These are phyloP conservation scores for Alternaria solani DNA, from an alignment of 2,329 filamentous ascomycete genomes.

Conservation along the genomic window DNA sequence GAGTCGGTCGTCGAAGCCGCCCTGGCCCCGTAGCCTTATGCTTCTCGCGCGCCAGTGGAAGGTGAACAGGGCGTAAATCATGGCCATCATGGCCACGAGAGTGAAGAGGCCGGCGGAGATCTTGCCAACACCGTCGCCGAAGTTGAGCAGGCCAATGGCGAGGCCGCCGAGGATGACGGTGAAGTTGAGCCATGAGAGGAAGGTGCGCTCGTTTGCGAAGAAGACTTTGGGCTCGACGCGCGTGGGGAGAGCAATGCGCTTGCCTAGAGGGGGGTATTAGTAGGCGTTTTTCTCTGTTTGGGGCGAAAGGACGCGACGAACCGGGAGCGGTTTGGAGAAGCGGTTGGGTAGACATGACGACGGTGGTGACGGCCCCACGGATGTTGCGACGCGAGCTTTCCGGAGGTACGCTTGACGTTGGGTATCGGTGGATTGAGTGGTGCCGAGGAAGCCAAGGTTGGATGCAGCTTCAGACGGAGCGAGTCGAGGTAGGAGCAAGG, in stretches of 20 bases:
- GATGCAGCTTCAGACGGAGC: constrained; percentile 19
- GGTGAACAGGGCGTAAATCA: constrained; percentile 92
- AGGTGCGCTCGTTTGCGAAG: constrained; percentile 99
- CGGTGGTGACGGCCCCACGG: constrained; percentile 22
- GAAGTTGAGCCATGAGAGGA: constrained; percentile 99
- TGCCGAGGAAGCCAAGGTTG: background rate
- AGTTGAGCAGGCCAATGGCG: constrained; percentile 96
- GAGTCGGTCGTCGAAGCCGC: constrained; percentile 95
- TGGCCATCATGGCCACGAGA: constrained; percentile 89
- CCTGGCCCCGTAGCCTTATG: constrained; percentile 88
- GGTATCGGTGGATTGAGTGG: constrained; percentile 18
- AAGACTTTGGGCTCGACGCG: constrained; percentile 99
- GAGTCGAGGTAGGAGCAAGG: background rate
- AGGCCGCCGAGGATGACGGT: constrained; percentile 97
- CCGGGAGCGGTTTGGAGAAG: constrained; percentile 93
- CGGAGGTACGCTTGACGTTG: background rate
- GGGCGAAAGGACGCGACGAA: constrained; percentile 54
- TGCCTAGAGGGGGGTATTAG: constrained; percentile 67
- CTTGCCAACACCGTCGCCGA: constrained; percentile 91
- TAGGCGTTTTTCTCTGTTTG: background rate
- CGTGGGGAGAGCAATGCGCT: constrained; percentile 96
- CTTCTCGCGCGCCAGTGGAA: constrained; percentile 98
- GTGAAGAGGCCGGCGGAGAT: constrained; percentile 96
- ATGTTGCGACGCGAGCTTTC: constrained; percentile 19
- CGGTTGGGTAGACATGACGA: constrained; percentile 90